Conservation (phyloP, 176 grass and related monocot species). For the Triticum urartu region DNA sequence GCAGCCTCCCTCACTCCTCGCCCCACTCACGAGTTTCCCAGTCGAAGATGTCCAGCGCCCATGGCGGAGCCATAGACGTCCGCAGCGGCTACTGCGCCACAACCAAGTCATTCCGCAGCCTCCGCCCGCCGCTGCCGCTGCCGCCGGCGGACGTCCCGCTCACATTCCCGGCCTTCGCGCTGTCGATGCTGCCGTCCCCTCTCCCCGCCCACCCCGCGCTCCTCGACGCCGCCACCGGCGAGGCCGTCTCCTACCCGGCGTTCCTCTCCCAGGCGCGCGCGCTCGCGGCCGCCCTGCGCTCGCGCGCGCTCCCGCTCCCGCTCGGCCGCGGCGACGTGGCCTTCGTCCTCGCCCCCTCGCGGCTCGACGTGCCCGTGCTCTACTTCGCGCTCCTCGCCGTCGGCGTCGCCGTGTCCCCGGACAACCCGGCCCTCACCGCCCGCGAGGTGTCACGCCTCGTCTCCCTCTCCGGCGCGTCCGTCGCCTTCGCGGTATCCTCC, state of each 20-base stretch:
- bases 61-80: not conserved
- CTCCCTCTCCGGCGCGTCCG: conserved; percentile 46
- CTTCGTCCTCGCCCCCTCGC: conserved; percentile 48
- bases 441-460: conserved; percentile 52
- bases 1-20: not conserved
- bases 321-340: conserved; percentile 52
- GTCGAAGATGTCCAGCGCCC: not conserved
- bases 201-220: conserved; percentile 42
- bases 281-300: conserved; percentile 26
- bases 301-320: not conserved
- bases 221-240: conserved; percentile 46
- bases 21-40: not conserved
- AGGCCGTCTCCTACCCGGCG: conserved; percentile 40
- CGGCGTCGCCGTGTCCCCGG: conserved; percentile 41
- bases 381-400: conserved; percentile 68
- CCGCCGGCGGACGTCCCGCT: conserved; percentile 28
- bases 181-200: conserved; percentile 47
- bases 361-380: conserved; percentile 57
- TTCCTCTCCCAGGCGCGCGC: conserved; percentile 25
- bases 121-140: conserved; percentile 44
- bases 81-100: conserved; percentile 52
- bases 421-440: conserved; percentile 52
- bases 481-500: conserved; percentile 53
- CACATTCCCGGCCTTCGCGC: conserved; percentile 51
- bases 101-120: conserved; percentile 54